These are phyloP conservation scores for Laetiporus sulphureus DNA, from an alignment of 1,284 basidiomycete species.

Conservation along the genomic window DNA sequence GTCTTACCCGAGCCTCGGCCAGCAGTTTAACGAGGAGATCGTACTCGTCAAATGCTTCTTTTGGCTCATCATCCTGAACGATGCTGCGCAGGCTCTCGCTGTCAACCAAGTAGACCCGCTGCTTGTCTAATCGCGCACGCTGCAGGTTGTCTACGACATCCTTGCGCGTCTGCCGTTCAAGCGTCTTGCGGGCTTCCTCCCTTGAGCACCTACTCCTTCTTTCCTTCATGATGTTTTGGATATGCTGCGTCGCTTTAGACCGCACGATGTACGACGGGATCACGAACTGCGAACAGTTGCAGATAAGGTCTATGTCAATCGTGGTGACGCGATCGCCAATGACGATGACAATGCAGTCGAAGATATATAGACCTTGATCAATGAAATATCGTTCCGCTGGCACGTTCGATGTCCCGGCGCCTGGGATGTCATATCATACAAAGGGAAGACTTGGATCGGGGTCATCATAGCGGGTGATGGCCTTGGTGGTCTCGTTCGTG, in stretches of 20 bases:
- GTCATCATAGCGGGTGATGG: conserved; percentile 3
- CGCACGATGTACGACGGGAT: conserved; percentile 1
- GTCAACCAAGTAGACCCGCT: neutral
- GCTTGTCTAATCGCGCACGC: neutral
- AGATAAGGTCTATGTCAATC: conserved; percentile 2
- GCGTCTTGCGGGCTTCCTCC: neutral
- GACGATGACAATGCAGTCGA: conserved; percentile 4
- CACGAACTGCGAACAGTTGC: neutral
- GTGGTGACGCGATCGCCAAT: conserved; percentile 3
- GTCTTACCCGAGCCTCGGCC: neutral
- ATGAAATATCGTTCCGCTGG: conserved; percentile 3
- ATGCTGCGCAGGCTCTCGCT: neutral
- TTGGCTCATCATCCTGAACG: neutral
- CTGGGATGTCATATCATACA: conserved; percentile 5
- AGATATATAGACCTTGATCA: conserved; percentile 3
- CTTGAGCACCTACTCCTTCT: neutral
- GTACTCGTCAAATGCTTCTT: neutral
- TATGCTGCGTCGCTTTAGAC: neutral
- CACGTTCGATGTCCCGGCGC: conserved; percentile 4
- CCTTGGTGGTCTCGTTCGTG: conserved; percentile 2
- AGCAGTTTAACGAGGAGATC: neutral
- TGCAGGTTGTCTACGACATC: neutral
- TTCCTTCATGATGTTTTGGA: neutral
- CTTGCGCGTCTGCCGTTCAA: neutral
- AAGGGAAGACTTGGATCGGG: conserved; percentile 2